phyloP scores from a whole-genome alignment of 2,329 filamentous ascomycete genomes.

The Aschersonia sp. region DNA sequence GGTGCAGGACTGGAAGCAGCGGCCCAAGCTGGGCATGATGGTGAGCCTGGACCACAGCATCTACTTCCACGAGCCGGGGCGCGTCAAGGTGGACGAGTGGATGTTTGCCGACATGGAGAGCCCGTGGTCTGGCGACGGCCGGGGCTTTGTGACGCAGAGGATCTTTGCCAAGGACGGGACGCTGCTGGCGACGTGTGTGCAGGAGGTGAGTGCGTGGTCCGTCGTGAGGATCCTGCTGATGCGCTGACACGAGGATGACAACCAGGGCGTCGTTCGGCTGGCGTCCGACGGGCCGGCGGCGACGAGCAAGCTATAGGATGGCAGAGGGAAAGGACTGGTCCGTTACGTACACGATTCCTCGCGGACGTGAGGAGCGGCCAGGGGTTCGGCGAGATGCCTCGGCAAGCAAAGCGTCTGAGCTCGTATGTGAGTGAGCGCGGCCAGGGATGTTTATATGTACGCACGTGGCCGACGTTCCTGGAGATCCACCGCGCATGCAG shows the following conservation, averaged over 20 bases:
- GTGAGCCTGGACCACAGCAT: constrained; percentile 66
- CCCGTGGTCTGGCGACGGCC: constrained; percentile 65
- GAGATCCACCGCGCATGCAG: too few species aligned
- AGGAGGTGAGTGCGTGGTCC: constrained; percentile 42
- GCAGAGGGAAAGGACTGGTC: too few species aligned
- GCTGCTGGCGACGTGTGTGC: constrained; percentile 63
- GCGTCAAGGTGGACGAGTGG: constrained; percentile 54
- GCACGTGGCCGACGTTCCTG: too few species aligned
- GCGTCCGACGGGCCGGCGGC: background rate
- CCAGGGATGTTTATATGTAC: too few species aligned
- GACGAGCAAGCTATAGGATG: constrained; percentile 1
- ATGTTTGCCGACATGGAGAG: constrained; percentile 69
- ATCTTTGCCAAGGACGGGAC: constrained; percentile 59
- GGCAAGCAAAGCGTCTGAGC: too few species aligned
- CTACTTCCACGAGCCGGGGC: constrained; percentile 48
- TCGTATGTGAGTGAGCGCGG: too few species aligned
- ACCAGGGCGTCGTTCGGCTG: constrained; percentile 4
- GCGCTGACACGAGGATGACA: background rate
- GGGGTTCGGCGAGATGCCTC: too few species aligned
- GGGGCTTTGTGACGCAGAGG: constrained; percentile 61
- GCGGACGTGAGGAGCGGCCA: too few species aligned
- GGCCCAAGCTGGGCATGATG: constrained; percentile 65
- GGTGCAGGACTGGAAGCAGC: constrained; percentile 32
- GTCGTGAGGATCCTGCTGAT: too few species aligned
- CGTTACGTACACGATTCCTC: too few species aligned